Conservation (phyloP, 1,139 yeast genomes). For the Pichia sp. region DNA sequence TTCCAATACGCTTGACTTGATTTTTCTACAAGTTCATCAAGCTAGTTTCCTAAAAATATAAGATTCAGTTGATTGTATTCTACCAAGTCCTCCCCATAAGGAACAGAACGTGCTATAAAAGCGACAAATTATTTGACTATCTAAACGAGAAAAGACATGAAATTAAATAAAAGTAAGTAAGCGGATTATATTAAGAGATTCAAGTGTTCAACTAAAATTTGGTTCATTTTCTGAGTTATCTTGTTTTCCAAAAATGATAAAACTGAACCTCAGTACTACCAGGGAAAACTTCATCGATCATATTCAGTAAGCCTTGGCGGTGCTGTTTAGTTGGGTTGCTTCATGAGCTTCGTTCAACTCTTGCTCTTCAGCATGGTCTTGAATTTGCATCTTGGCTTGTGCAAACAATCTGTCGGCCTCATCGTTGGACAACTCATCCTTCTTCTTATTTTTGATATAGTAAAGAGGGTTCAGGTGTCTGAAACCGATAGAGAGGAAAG, state of each 20-base stretch:
- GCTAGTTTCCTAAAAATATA: too few species aligned
- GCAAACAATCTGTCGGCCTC: constrained; percentile 54
- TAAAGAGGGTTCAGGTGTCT: constrained; percentile 66
- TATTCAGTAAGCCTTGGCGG: not conserved
- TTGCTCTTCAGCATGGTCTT: constrained; percentile 23
- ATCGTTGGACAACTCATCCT: constrained; percentile 49
- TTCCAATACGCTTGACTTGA: too few species aligned
- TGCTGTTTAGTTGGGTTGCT: constrained; percentile 2
- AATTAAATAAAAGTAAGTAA: not conserved
- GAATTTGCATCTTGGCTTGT: constrained; percentile 37
- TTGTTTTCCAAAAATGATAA: too few species aligned
- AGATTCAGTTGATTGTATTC: not conserved
- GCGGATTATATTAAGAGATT: not conserved
- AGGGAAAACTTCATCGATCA: not conserved
- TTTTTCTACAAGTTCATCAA: too few species aligned
- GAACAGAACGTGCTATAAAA: not conserved
- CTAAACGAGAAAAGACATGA: not conserved
- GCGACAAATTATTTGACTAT: not conserved
- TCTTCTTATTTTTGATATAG: constrained; percentile 63
- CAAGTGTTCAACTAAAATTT: too few species aligned
- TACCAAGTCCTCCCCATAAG: too few species aligned
- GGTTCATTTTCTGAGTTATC: too few species aligned
- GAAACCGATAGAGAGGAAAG: constrained; percentile 48
- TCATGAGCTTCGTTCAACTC: constrained; percentile 11
- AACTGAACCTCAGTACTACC: too few species aligned